Evolutionary conservation across 2,329 filamentous ascomycete species (phyloP), one percentile per base, ranked within the genome.

Genomic region (Bertia moriformis): DNA sequence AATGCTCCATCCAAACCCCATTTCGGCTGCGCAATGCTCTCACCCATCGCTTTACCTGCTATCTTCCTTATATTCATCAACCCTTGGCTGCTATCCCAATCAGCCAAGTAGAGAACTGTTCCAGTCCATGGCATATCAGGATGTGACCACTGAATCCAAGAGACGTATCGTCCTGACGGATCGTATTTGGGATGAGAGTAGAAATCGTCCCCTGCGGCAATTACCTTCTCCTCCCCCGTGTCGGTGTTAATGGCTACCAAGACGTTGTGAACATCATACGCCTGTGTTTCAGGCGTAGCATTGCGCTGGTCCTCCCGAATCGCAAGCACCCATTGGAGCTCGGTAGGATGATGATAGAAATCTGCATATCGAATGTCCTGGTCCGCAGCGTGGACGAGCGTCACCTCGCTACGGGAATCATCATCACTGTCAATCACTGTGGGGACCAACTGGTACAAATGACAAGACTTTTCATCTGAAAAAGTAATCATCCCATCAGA

Each of bases 51-150:
- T 27, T 52, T 47, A 3, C 55, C 54, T 22, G 52, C 53, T 24
- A 58, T 40, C 2, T 38, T 36, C 3, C 36, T 48, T 4, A 42
- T 30, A 30, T 53, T 50, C 5, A 38, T 35, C 4, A 53, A n/a
- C n/a, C n/a, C n/a, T 12, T 41, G 39, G 15, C 48, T 48, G 40
- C 49, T 40, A 4, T 45, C 36, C 51, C 54, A 58, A 12, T 52
- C 44, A 0, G 53, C 55, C 4, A 52, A 14, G 36, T 50, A 48
- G 3, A 59, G 46, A 37, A 52, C 47, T 7, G 51, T 51, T 3
- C 53, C 54, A 1, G 52, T 55, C 56, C 56, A 59, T 1, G 56
- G 56, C 56, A 59, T 59, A 40, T 59, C 52, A 2, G 56, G 55
- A 45, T 57, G 54, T 20, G 51, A 44, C 55, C 56, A 59, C 40